phyloP scores from a whole-genome alignment of 176 grass and related monocot genomes.

The Oryza punctata region DNA sequence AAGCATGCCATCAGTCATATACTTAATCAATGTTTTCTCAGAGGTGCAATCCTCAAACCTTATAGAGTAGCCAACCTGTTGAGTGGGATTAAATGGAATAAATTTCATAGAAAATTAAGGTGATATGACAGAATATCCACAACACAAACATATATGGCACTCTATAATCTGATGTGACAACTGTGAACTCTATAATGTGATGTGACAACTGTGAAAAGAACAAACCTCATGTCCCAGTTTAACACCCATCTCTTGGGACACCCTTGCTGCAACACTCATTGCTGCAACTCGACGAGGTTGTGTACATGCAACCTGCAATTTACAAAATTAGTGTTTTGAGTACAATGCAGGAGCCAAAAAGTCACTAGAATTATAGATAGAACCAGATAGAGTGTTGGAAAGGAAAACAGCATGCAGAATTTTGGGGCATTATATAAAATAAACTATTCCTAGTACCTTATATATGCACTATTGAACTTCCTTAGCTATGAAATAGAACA shows the following conservation, averaged over 20 bases:
- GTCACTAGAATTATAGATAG: not conserved
- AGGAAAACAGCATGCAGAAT: not conserved
- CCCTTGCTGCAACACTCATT: conserved; percentile 93
- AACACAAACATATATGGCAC: not conserved
- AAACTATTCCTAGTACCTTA: not conserved
- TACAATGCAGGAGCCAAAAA: not conserved
- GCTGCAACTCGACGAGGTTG: conserved; percentile 94
- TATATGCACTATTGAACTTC: conserved; percentile 1
- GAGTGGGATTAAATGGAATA: conserved; percentile 30
- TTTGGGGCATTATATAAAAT: conserved; percentile 24
- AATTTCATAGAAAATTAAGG: conserved; percentile 19
- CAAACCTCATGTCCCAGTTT: conserved; percentile 96
- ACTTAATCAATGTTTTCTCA: conserved; percentile 93
- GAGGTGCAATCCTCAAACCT: conserved; percentile 99
- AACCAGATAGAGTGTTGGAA: conserved; percentile 1
- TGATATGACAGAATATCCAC: conserved; percentile 22
- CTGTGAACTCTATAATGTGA: not conserved
- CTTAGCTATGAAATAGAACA: not conserved
- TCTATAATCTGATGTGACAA: conserved; percentile 3
- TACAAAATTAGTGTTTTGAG: conserved; percentile 25
- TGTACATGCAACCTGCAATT: conserved; percentile 86
- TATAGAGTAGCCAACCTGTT: conserved; percentile 96
- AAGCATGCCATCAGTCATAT: conserved; percentile 99
- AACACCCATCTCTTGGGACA: conserved; percentile 94
- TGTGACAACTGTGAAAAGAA: not conserved